Evolutionary conservation across 108 stramenopile genomes (phyloP), one percentile per base, ranked within the genome.

Genomic region (Fragilaria crotonensis): DNA sequence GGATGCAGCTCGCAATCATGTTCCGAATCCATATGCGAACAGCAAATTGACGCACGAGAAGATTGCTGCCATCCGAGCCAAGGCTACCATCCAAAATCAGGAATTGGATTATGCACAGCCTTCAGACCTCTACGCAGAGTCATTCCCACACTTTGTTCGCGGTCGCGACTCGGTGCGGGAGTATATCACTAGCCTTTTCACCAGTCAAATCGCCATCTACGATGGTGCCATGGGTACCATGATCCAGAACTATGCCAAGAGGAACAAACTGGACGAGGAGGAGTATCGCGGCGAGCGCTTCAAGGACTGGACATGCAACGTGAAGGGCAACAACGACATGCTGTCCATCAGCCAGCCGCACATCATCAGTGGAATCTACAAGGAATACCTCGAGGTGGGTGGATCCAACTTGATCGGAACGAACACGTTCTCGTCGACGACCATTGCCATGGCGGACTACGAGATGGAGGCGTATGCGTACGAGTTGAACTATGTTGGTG

Each of bases 141-240:
- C 66, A 5, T 96, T 87, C 72, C 95, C 95, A 5, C 67, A 96
- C 73, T 96, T 90, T 62, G 90, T 96, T 4, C 82, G 95, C 66
- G 95, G 95, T n/a, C n/a, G n/a, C n/a, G n/a, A n/a, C n/a, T n/a
- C n/a, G n/a, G n/a, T n/a, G n/a, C n/a, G n/a, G n/a, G n/a, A n/a
- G n/a, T n/a, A n/a, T n/a, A n/a, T n/a, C n/a, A n/a, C n/a, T n/a
- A n/a, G n/a, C n/a, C n/a, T 96, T 25, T 96, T 96, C 80, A 81
- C 76, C 1, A 71, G 59, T 22, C 73, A 79, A 51, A 92, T 96
- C 60, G 91, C 93, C 33, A 88, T 97, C 57, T 97, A 97, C 60
- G 98, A 99, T 60, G 98, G 98, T 50, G 98, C 96, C 41, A 99
- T n/a, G n/a, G n/a, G n/a, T n/a, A n/a, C n/a, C n/a, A n/a, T n/a